Conservation (phyloP, 306 rosid species). For the Begonia fuchsioides region DNA sequence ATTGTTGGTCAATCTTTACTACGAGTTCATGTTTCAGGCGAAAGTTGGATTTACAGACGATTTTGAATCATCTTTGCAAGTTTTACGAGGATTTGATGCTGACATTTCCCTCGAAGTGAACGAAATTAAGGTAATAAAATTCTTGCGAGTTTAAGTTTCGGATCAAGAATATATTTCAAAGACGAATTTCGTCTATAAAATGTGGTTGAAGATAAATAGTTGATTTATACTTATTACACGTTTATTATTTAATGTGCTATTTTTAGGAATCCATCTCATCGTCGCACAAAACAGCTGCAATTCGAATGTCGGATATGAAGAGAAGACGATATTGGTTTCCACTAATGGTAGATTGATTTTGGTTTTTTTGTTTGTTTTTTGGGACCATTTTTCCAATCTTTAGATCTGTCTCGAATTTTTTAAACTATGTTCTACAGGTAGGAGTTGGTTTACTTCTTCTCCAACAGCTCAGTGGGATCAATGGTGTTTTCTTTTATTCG, state of each 20-base stretch:
- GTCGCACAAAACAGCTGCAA: slow-evolving; percentile 33
- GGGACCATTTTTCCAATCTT: background rate
- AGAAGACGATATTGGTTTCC: slow-evolving; percentile 81
- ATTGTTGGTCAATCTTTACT: background rate
- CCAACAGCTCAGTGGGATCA: slow-evolving; percentile 73
- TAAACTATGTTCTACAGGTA: slow-evolving; percentile 28
- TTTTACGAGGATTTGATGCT: slow-evolving; percentile 62
- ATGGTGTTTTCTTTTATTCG: slow-evolving; percentile 76
- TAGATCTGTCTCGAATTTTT: slow-evolving; percentile 5
- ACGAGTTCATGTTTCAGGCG: slow-evolving; percentile 31
- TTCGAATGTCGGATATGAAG: slow-evolving; percentile 58
- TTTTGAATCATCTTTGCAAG: slow-evolving; percentile 79
- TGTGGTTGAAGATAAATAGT: no score
- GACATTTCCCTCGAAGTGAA: slow-evolving; percentile 74
- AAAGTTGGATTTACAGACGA: slow-evolving; percentile 86
- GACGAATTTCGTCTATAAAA: no score
- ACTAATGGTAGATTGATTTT: slow-evolving; percentile 33
- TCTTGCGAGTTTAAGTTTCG: background rate
- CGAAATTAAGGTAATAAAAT: slow-evolving; percentile 58
- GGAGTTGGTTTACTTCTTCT: slow-evolving; percentile 69
- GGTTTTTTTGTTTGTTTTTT: background rate
- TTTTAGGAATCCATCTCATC: slow-evolving; percentile 53
- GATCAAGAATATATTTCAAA: background rate
- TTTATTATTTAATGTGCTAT: slow-evolving; percentile 9
- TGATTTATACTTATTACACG: no score